Percentiles rank a stretch among this genome's conserved stretches.
Conservation (phyloP, 73 alveolate species). For the Paramecium biaurelia region DNA sequence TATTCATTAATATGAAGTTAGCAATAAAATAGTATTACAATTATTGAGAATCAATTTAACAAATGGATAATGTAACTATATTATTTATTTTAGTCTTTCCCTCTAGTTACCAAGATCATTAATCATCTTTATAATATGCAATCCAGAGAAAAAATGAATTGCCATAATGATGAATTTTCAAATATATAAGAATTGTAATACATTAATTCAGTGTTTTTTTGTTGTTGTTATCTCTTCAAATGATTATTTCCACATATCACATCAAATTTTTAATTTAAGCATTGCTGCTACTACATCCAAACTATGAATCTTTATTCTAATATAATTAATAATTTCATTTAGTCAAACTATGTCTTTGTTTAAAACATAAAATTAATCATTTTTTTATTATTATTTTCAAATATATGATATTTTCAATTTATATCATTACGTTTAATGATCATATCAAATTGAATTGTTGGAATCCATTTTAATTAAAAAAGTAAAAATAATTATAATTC, state of each 20-base stretch:
- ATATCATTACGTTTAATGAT: not conserved
- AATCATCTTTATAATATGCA: not conserved
- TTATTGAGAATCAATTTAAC: slow-evolving; percentile 20
- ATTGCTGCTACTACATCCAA: too few relatives aligned
- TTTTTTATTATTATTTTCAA: not conserved
- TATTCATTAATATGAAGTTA: not conserved
- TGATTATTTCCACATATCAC: too few relatives aligned
- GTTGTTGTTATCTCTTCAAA: too few relatives aligned
- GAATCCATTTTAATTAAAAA: not conserved
- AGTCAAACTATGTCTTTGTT: not conserved
- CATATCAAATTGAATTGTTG: not conserved
- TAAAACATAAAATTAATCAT: not conserved
- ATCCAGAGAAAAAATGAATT: not conserved
- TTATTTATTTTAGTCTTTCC: not conserved
- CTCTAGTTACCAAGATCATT: not conserved
- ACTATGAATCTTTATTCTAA: too few relatives aligned
- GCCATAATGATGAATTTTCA: not conserved
- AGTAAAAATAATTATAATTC: not conserved
- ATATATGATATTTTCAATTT: not conserved
- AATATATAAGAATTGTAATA: not conserved
- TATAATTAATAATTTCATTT: too few relatives aligned
- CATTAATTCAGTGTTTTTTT: not conserved
- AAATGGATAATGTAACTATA: slow-evolving; percentile 22
- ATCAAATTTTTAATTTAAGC: too few relatives aligned
- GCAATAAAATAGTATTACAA: not conserved